These are phyloP conservation scores for Metarhizium album DNA, from an alignment of 2,329 filamentous ascomycete genomes.

Conservation along the genomic window DNA sequence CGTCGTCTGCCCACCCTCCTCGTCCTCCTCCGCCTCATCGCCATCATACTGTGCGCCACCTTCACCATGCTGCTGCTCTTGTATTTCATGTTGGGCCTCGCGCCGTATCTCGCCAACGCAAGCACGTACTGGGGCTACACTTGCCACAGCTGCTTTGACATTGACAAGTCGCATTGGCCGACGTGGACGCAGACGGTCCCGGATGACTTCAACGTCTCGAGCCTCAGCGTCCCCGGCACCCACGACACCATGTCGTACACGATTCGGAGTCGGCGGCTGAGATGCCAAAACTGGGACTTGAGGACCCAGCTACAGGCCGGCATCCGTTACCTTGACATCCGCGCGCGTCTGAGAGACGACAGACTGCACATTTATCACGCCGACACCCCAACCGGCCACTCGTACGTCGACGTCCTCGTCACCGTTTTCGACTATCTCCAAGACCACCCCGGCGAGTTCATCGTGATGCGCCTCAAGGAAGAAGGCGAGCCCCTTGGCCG, in stretches of 20 bases:
- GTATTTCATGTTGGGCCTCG: slow-evolving; percentile 13
- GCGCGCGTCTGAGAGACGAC: slow-evolving; percentile 31
- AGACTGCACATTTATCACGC: slow-evolving; percentile 38
- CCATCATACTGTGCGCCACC: not conserved
- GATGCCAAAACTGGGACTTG: slow-evolving; percentile 39
- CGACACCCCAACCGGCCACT: slow-evolving; percentile 32
- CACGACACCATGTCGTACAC: slow-evolving; percentile 42
- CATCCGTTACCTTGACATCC: slow-evolving; percentile 39
- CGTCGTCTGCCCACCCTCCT: not conserved
- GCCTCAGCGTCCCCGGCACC: slow-evolving; percentile 39
- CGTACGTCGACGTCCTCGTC: slow-evolving; percentile 30
- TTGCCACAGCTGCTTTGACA: slow-evolving; percentile 31
- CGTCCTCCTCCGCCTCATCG: too few relatives aligned
- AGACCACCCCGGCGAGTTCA: slow-evolving; percentile 31
- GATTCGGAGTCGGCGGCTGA: slow-evolving; percentile 23
- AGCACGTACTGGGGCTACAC: slow-evolving; percentile 20
- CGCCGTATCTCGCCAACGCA: slow-evolving; percentile 17
- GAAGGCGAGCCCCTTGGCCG: slow-evolving; percentile 28
- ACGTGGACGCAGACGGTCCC: slow-evolving; percentile 34
- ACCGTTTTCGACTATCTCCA: slow-evolving; percentile 36
- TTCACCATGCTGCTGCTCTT: slow-evolving; percentile 4
- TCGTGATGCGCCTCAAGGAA: slow-evolving; percentile 40
- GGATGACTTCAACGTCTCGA: slow-evolving; percentile 29
- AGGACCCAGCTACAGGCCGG: slow-evolving; percentile 33
- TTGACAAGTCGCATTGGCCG: slow-evolving; percentile 19